Evolutionary conservation across 192 early-diverging fungal genomes (phyloP).

Genomic region (Podochytrium sp.): DNA sequence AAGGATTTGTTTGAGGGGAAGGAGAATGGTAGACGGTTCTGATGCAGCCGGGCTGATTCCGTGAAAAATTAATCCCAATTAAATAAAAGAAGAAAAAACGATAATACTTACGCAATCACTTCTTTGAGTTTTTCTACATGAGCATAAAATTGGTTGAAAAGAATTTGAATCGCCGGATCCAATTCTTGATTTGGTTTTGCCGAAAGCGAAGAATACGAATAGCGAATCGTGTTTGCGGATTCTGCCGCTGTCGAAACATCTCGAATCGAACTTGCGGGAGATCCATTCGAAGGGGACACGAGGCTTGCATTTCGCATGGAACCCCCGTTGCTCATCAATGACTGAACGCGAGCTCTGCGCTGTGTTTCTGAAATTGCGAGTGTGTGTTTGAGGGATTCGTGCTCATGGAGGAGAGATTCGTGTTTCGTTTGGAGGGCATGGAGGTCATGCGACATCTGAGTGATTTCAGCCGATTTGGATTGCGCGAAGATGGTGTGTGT

Average conservation of each 20-base stretch:
- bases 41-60: not conserved
- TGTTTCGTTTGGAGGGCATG: not conserved
- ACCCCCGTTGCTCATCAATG: not conserved
- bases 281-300: not conserved
- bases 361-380: not conserved
- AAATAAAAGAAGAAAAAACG: too few relatives aligned
- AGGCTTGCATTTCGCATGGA: not conserved
- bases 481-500: not conserved
- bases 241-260: not conserved
- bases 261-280: not conserved
- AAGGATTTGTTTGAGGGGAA: conserved; percentile 25
- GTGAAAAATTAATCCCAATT: too few relatives aligned
- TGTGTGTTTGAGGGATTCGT: not conserved
- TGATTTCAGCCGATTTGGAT: not conserved
- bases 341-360: not conserved
- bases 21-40: not conserved
- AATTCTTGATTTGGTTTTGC: not conserved
- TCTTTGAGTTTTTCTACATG: not conserved
- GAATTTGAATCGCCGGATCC: not conserved
- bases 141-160: not conserved
- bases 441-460: conserved; percentile 1
- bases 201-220: not conserved
- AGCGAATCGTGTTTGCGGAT: not conserved
- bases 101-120: too few relatives aligned
- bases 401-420: not conserved